Conservation (phyloP, 2,329 filamentous ascomycete genomes). For the Thielaviopsis ethacetica region DNA sequence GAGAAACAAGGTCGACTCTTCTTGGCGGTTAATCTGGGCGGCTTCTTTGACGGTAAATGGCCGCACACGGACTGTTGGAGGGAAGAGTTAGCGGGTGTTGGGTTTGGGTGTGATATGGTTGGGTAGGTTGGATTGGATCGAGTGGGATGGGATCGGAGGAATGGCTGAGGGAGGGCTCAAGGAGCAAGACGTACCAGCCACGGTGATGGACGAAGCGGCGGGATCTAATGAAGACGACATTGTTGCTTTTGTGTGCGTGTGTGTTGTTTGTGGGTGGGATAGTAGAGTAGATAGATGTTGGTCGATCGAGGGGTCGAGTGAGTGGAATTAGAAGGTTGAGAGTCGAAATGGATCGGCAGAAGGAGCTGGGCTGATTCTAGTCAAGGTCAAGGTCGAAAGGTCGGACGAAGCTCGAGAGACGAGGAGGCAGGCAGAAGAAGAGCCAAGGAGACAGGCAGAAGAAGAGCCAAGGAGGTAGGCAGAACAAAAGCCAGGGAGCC, state of each 20-base stretch:
- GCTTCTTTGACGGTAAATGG: conserved; percentile 81
- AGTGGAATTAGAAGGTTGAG: no score
- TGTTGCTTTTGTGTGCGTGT: not conserved
- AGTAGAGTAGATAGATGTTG: not conserved
- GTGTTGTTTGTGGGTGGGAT: not conserved
- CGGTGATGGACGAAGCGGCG: conserved; percentile 41
- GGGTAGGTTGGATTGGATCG: not conserved
- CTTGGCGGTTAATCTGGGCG: conserved; percentile 64
- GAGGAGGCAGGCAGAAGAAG: no score
- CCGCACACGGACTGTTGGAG: conserved; percentile 43
- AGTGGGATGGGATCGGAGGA: not conserved
- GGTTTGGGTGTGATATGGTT: not conserved
- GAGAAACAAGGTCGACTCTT: conserved; percentile 84
- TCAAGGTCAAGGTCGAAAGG: no score
- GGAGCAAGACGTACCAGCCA: conserved; percentile 30
- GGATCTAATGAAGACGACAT: conserved; percentile 19
- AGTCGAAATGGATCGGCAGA: no score
- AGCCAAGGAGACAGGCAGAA: no score
- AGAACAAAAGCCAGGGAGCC: no score
- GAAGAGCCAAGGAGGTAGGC: no score
- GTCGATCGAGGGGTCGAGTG: not conserved
- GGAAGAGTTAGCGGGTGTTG: not conserved
- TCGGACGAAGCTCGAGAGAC: no score
- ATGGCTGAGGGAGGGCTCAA: not conserved
- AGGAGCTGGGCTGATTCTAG: no score